These are phyloP conservation scores for Ettlia oleoabundans DNA, from an alignment of 139 green algal genomes.

Conservation along the genomic window DNA sequence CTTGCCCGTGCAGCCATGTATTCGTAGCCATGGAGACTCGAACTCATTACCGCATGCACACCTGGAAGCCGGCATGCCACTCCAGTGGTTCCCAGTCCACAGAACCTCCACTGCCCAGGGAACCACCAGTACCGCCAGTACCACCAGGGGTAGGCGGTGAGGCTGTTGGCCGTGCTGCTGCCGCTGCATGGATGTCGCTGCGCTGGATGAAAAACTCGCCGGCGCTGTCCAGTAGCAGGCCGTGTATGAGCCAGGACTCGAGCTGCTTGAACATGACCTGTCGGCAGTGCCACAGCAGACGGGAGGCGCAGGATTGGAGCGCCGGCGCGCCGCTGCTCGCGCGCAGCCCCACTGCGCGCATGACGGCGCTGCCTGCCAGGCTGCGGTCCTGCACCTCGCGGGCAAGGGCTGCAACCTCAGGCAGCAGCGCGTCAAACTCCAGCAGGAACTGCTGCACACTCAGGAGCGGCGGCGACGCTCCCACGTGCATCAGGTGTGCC, in stretches of 20 bases:
- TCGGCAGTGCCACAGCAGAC: slow-evolving; percentile 90
- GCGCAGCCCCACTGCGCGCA: slow-evolving; percentile 59
- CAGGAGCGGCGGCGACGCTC: slow-evolving; percentile 51
- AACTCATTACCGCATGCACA: not conserved
- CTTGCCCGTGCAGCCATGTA: too few relatives aligned
- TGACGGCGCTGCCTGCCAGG: slow-evolving; percentile 57
- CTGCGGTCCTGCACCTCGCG: slow-evolving; percentile 45
- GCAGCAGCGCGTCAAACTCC: slow-evolving; percentile 75
- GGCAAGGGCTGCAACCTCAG: slow-evolving; percentile 67
- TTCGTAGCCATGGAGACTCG: not conserved
- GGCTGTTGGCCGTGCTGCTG: not conserved
- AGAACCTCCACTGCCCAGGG: not conserved
- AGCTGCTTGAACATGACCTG: slow-evolving; percentile 87
- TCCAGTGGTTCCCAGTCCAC: slow-evolving; percentile 47
- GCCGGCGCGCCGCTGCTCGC: slow-evolving; percentile 67
- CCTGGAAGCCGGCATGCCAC: slow-evolving; percentile 71
- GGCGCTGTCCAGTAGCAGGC: slow-evolving; percentile 72
- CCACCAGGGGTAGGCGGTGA: not conserved
- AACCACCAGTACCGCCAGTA: too few relatives aligned
- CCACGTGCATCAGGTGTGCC: slow-evolving; percentile 56
- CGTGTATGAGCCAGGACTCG: slow-evolving; percentile 87
- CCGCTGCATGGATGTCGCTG: not conserved
- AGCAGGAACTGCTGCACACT: slow-evolving; percentile 68
- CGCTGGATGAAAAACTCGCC: slow-evolving; percentile 88
- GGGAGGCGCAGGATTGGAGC: slow-evolving; percentile 71